Evolutionary conservation across 106 monocot genomes (phyloP).

Genomic region (Dendrobium officinale): DNA sequence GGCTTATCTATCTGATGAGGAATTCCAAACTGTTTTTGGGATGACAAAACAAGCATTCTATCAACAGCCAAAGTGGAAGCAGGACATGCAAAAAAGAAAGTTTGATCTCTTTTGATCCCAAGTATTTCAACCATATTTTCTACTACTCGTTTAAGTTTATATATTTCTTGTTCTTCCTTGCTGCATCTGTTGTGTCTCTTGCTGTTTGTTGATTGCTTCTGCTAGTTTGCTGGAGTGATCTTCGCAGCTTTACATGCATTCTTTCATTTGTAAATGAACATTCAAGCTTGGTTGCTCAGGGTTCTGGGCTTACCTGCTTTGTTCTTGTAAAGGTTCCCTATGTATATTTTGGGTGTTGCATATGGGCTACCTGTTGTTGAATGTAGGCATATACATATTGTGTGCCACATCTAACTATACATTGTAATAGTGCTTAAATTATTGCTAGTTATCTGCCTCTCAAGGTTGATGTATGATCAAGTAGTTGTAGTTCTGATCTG

Average conservation of each 20-base stretch:
- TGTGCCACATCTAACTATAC: not conserved
- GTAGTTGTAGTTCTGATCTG: too few species aligned
- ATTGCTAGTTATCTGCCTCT: not conserved
- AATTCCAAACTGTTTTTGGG: slow-evolving; percentile 68
- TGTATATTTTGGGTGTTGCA: slow-evolving; percentile 5
- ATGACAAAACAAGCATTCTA: slow-evolving; percentile 76
- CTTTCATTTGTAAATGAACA: slow-evolving; percentile 33
- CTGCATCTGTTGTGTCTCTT: slow-evolving; percentile 3
- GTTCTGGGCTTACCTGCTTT: slow-evolving; percentile 1
- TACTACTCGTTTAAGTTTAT: not conserved
- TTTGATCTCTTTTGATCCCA: slow-evolving; percentile 61
- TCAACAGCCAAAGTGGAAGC: slow-evolving; percentile 90
- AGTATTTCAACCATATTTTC: not conserved
- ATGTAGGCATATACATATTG: not conserved
- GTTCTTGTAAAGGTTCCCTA: not conserved
- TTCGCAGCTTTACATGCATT: slow-evolving; percentile 21
- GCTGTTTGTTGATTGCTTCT: slow-evolving; percentile 6
- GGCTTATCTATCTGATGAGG: slow-evolving; percentile 74
- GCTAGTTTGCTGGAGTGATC: slow-evolving; percentile 6
- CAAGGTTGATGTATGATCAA: not conserved
- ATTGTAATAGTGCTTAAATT: not conserved
- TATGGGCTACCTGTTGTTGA: slow-evolving; percentile 2
- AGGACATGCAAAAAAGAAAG: slow-evolving; percentile 87
- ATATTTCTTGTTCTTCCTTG: too few species aligned
- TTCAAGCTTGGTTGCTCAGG: not conserved